Evolutionary conservation across 2,329 filamentous ascomycete genomes (phyloP).

Genomic region (Fusarium brevicatenulatum): DNA sequence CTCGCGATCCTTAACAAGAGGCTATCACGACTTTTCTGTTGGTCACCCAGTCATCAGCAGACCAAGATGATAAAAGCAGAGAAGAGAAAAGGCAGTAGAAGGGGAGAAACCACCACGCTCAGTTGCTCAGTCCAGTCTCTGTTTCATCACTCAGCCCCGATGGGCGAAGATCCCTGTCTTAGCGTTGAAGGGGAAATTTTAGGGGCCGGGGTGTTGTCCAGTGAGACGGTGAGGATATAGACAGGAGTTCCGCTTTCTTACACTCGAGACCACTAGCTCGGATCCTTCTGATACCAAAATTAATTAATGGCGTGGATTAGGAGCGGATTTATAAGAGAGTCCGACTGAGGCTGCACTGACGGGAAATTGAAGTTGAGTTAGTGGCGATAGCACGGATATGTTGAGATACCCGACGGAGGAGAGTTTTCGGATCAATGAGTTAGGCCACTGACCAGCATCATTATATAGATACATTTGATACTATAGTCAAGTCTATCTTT

Average conservation of each 20-base stretch:
- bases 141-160: slow-evolving; percentile 31
- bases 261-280: not conserved
- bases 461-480: no score
- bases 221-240: not conserved
- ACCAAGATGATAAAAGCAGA: not conserved
- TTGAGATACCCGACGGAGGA: not conserved
- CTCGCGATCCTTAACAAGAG: not conserved
- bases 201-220: slow-evolving; percentile 9
- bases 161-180: slow-evolving; percentile 22
- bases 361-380: slow-evolving; percentile 10
- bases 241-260: slow-evolving; percentile 7
- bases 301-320: not conserved
- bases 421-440: not conserved
- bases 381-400: not conserved
- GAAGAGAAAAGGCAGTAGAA: not conserved
- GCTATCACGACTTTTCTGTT: not conserved
- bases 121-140: not conserved
- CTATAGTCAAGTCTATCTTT: not conserved
- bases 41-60: not conserved
- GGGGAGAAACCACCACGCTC: not conserved
- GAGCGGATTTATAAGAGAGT: not conserved
- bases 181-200: slow-evolving; percentile 17
- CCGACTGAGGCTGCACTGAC: not conserved
- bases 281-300: slow-evolving; percentile 18
- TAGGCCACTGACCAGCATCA: not conserved